These are phyloP conservation scores for Glonium stellatum DNA, from an alignment of 495 filamentous ascomycete species.

Conservation along the genomic window DNA sequence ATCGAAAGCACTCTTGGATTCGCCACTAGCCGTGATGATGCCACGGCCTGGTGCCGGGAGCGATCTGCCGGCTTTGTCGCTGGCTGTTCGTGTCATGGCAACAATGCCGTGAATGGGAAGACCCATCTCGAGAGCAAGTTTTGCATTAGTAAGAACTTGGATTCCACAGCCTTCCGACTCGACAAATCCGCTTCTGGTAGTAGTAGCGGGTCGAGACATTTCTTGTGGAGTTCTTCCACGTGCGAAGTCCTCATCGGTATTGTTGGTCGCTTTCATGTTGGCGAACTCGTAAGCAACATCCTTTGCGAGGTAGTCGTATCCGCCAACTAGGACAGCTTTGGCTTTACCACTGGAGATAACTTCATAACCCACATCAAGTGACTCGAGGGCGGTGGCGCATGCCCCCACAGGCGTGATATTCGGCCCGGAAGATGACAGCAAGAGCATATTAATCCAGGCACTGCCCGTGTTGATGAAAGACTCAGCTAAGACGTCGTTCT, in stretches of 20 bases:
- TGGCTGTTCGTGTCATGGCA: slow-evolving; percentile 84
- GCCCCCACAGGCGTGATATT: slow-evolving; percentile 97
- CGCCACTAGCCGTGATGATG: slow-evolving; percentile 90
- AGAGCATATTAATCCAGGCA: slow-evolving; percentile 96
- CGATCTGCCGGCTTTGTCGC: slow-evolving; percentile 93
- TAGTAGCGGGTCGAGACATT: slow-evolving; percentile 94
- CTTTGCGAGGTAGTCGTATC: slow-evolving; percentile 96
- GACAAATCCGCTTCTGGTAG: slow-evolving; percentile 93
- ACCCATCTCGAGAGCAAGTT: slow-evolving; percentile 93
- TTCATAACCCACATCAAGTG: slow-evolving; percentile 90
- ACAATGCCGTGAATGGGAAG: slow-evolving; percentile 92
- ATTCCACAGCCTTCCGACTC: slow-evolving; percentile 96
- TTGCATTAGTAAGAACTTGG: slow-evolving; percentile 92
- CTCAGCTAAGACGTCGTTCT: slow-evolving; percentile 96
- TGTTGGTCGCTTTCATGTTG: slow-evolving; percentile 98
- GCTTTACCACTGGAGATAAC: slow-evolving; percentile 95
- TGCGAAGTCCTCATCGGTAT: slow-evolving; percentile 84
- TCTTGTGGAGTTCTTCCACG: slow-evolving; percentile 88
- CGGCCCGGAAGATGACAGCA: slow-evolving; percentile 91
- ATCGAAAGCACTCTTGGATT: slow-evolving; percentile 77
- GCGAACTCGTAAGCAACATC: slow-evolving; percentile 97
- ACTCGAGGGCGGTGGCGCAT: slow-evolving; percentile 92
- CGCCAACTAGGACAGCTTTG: slow-evolving; percentile 87
- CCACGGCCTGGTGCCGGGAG: slow-evolving; percentile 94
- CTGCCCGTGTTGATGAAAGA: slow-evolving; percentile 99